phyloP scores from a whole-genome alignment of 805 yeast genomes.

The Kazachstania kunashirensis region DNA sequence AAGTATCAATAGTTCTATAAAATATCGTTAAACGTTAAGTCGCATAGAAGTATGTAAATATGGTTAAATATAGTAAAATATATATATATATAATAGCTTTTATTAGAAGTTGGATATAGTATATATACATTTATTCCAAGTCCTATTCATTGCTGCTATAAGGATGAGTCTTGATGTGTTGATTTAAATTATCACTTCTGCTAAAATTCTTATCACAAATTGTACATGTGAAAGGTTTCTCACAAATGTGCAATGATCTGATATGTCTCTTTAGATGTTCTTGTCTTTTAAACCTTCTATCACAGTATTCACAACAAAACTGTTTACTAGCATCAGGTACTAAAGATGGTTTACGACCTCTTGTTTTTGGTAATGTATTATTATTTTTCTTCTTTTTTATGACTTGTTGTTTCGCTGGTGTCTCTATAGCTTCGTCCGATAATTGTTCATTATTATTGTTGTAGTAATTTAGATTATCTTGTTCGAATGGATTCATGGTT shows the following conservation, averaged over 20 bases:
- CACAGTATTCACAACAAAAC: conserved; percentile 55
- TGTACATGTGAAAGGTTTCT: conserved; percentile 57
- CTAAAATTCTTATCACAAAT: conserved; percentile 57
- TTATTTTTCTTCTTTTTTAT: background rate
- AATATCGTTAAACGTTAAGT: no score
- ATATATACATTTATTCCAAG: no score
- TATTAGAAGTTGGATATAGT: no score
- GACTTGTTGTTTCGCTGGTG: background rate
- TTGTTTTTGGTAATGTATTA: conserved; percentile 32
- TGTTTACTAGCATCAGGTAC: conserved; percentile 49
- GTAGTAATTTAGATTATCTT: background rate
- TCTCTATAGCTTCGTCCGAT: background rate
- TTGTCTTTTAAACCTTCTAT: conserved; percentile 59
- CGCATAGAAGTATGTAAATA: no score
- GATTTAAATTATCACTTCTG: conserved; percentile 55
- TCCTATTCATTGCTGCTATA: no score
- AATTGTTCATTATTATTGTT: background rate
- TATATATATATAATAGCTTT: no score
- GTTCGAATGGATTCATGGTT: conserved; percentile 1
- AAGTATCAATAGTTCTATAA: no score
- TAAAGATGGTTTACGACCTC: conserved; percentile 58
- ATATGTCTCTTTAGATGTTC: conserved; percentile 71
- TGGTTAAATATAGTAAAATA: no score
- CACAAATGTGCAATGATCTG: conserved; percentile 62
- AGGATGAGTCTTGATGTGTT: conserved; percentile 52